Percentiles rank a stretch among this genome's conserved stretches.
Conservation (phyloP, 2,329 filamentous ascomycete genomes). For the Penicillium sclerotiorum region DNA sequence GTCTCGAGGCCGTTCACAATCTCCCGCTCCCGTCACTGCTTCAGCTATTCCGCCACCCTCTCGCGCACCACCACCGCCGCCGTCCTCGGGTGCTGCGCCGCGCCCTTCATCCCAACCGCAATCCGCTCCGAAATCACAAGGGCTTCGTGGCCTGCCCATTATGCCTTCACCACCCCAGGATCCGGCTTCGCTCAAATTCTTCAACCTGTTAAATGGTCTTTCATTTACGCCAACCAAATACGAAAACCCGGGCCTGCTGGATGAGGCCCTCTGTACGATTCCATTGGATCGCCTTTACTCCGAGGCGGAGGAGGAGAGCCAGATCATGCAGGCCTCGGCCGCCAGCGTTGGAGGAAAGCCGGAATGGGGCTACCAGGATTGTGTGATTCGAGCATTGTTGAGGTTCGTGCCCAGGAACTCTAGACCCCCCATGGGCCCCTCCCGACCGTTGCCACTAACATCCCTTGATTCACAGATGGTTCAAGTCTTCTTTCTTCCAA, state of each 20-base stretch:
- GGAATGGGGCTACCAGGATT: constrained; percentile 97
- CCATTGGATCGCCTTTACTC: constrained; percentile 89
- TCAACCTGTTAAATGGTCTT: constrained; percentile 79
- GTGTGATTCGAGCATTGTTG: constrained; percentile 83
- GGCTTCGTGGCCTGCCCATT: constrained; percentile 64
- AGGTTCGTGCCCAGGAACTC: constrained; percentile 58
- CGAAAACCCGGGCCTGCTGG: constrained; percentile 91
- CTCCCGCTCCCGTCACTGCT: constrained; percentile 51
- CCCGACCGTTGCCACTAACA: constrained; percentile 9
- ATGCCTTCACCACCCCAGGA: constrained; percentile 77
- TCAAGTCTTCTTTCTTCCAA: constrained; percentile 90
- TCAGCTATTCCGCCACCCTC: constrained; percentile 35
- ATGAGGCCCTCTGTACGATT: constrained; percentile 85
- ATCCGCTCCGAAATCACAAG: constrained; percentile 24
- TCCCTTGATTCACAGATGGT: constrained; percentile 67
- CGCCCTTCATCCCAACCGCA: constrained; percentile 34
- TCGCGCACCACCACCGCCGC: constrained; percentile 40
- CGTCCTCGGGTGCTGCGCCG: constrained; percentile 41
- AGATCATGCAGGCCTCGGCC: constrained; percentile 84
- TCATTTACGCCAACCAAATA: constrained; percentile 90
- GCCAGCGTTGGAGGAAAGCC: constrained; percentile 82
- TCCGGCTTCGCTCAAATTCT: constrained; percentile 70
- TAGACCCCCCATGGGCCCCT: constrained; percentile 13
- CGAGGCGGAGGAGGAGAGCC: constrained; percentile 90
- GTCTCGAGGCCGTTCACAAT: constrained; percentile 61